A percentile compares a stretch with the other conserved stretches of the same genome.
phyloP scores from a whole-genome alignment of 495 filamentous ascomycete genomes.

The Hypoxylon fuscum region DNA sequence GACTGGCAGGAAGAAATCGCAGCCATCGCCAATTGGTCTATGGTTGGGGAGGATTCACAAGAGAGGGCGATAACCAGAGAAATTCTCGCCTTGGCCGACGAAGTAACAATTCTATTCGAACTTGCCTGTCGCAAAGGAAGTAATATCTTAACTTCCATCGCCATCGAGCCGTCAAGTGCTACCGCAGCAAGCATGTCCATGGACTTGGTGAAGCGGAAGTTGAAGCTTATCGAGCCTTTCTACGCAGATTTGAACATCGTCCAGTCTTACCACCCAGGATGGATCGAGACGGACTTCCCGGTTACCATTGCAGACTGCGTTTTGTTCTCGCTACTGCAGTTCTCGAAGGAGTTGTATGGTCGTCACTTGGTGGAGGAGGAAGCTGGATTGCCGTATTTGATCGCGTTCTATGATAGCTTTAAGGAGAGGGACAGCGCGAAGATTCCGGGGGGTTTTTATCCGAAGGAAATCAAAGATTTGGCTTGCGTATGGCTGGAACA shows the following conservation, averaged over 20 bases:
- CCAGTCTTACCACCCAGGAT: no score
- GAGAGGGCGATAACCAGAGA: conserved; percentile 17
- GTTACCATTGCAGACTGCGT: conserved; percentile 28
- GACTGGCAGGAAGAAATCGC: conserved; percentile 23
- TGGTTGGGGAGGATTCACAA: no score
- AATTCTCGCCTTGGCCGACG: conserved; percentile 15
- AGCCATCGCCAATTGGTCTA: no score
- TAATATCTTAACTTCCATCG: conserved; percentile 12
- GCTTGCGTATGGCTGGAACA: no score
- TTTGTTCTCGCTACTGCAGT: conserved; percentile 20
- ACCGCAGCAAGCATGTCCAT: conserved; percentile 4
- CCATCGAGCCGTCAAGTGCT: not conserved
- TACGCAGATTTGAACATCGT: no score
- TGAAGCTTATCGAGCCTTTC: conserved; percentile 22
- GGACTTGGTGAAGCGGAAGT: conserved; percentile 2
- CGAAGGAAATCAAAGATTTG: no score
- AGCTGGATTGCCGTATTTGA: no score
- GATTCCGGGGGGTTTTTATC: no score
- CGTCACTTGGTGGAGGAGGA: no score
- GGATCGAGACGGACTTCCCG: not conserved
- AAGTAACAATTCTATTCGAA: conserved; percentile 16
- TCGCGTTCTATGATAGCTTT: no score
- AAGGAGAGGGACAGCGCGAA: no score
- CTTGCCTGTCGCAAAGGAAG: conserved; percentile 23
- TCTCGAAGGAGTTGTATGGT: conserved; percentile 16